Conservation (phyloP, 495 filamentous ascomycete genomes). For the Lasiosphaeria miniovina region DNA sequence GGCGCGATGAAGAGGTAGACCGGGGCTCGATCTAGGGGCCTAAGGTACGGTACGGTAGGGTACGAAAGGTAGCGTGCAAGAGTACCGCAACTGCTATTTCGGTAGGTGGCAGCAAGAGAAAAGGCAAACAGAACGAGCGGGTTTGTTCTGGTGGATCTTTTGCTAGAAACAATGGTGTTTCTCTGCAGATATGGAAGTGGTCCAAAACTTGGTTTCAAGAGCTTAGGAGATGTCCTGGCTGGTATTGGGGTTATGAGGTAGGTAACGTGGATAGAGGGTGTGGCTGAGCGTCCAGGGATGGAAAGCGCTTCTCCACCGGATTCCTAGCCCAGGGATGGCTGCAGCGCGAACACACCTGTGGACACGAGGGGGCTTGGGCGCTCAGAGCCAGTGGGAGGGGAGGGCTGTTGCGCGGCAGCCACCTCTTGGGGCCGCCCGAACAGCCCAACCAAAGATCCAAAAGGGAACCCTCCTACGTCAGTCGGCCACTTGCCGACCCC, state of each 20-base stretch:
- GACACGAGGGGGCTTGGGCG: constrained; percentile 13
- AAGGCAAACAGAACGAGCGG: background rate
- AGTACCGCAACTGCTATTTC: background rate
- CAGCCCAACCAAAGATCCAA: background rate
- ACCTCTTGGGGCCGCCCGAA: background rate
- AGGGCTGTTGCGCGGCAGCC: too few species aligned
- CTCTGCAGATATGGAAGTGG: constrained; percentile 12
- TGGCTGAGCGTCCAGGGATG: constrained; percentile 29
- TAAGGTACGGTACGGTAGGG: too few species aligned
- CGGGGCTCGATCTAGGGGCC: too few species aligned
- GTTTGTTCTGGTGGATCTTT: constrained; percentile 5
- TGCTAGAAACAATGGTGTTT: constrained; percentile 12
- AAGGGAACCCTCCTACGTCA: background rate
- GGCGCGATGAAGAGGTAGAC: too few species aligned
- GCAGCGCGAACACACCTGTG: background rate
- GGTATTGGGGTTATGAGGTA: constrained; percentile 27
- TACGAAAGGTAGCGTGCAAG: too few species aligned
- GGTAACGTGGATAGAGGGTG: constrained; percentile 11
- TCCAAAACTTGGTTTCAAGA: constrained; percentile 28
- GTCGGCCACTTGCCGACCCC: background rate
- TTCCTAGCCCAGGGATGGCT: constrained; percentile 18
- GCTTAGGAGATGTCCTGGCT: constrained; percentile 21
- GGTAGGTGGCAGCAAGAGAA: background rate
- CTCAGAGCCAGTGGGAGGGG: background rate
- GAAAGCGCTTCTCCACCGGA: constrained; percentile 11